A percentile compares a stretch with the other conserved stretches of the same genome.
phyloP scores from a whole-genome alignment of 2,329 filamentous ascomycete species.

The Venturia asperata region DNA sequence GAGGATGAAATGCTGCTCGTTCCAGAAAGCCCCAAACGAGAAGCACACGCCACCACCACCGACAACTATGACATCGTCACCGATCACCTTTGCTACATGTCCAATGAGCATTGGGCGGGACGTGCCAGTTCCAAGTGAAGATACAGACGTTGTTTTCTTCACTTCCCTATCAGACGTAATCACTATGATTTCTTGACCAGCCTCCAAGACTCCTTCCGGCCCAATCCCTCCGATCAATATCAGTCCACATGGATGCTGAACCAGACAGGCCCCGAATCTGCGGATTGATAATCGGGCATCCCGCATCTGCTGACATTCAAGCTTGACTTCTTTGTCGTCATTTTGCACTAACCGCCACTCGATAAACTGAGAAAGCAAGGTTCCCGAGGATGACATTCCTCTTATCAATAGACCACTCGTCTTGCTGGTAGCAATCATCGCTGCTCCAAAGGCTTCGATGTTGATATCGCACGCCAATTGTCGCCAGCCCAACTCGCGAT shows the following conservation, averaged over 20 bases:
- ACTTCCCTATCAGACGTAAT: background rate
- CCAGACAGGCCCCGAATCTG: slow-evolving; percentile 47
- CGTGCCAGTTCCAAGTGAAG: slow-evolving; percentile 12
- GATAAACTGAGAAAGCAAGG: background rate
- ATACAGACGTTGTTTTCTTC: slow-evolving; percentile 25
- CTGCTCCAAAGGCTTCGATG: slow-evolving; percentile 46
- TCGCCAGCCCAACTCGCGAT: slow-evolving; percentile 45
- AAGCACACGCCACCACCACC: slow-evolving; percentile 89
- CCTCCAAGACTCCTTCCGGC: slow-evolving; percentile 37
- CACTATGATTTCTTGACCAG: slow-evolving; percentile 47
- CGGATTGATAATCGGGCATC: slow-evolving; percentile 19
- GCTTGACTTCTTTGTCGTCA: background rate
- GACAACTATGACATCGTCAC: slow-evolving; percentile 52
- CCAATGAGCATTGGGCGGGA: slow-evolving; percentile 65
- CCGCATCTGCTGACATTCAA: slow-evolving; percentile 39
- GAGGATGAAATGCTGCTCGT: slow-evolving; percentile 48
- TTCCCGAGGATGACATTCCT: slow-evolving; percentile 49
- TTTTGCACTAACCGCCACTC: background rate
- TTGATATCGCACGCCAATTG: slow-evolving; percentile 32
- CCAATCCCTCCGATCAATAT: slow-evolving; percentile 49
- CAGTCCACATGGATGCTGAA: slow-evolving; percentile 40
- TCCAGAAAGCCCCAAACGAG: slow-evolving; percentile 85
- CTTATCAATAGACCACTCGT: slow-evolving; percentile 59
- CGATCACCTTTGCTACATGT: slow-evolving; percentile 47
- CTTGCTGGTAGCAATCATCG: slow-evolving; percentile 40